Base-by-base conservation (phyloP, 805 yeast genomes). In the Starmerella potacharoeniae region DNA sequence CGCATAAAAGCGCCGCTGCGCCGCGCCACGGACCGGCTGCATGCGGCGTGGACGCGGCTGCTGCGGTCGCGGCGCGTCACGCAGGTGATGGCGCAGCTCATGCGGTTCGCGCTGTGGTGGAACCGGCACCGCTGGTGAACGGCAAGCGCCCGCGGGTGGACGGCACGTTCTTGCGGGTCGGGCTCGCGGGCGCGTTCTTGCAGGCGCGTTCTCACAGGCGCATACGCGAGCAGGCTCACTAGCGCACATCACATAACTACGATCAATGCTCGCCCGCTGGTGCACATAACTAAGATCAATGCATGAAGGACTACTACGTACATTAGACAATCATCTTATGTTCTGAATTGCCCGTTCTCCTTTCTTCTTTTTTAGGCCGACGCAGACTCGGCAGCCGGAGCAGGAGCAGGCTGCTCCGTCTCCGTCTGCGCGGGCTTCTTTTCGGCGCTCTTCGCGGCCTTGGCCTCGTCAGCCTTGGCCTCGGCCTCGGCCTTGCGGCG, bases 401-500 rank as follows among this genome's bases (percentile, higher is more conserved):
- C 11, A 9, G 35, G 8, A 9, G 35, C 33, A 42, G 45, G 6
- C 16, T 22, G n/a, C 45, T 42, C 45, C 11, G 11, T n/a, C 40
- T 10, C 40, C 13, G 36, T 4, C 13, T 6, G 28, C 28, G 39
- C 47, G 13, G 22, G 39, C 29, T 30, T 28, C 31, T 17, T 37
- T 30, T 39, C 52, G 14, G 37, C 22, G 8, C 10, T 34, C 47
- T 45, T 14, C 17, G 46, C 42, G 45, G 43, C 17, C 49, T 36
- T 14, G 46, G 33, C 36, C 17, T 40, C 33, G 43, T 46, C 43
- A 14, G 47, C 51, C 49, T 52, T 47, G 41, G 28, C 22, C 46
- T 54, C 51, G 35, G 47, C 51, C 49, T 52, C 51, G 33, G 14
- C 22, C 53, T 54, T 22, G 54, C 55, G 62, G 59, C 83, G 83